These are phyloP conservation scores for Dryas integrifolia DNA, from an alignment of 331 rosid genomes.

Conservation along the genomic window DNA sequence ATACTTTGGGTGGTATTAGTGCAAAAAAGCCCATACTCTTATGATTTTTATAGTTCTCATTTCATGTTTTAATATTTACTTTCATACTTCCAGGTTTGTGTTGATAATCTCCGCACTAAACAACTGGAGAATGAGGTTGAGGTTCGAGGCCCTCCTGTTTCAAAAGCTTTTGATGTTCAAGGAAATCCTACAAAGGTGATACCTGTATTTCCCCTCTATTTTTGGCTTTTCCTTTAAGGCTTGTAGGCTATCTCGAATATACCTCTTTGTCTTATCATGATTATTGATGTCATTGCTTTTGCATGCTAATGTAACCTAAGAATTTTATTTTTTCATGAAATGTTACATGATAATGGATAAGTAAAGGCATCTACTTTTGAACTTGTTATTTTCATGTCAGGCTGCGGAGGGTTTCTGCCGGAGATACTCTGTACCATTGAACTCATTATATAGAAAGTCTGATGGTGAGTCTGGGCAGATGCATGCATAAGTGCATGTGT, in stretches of 20 bases:
- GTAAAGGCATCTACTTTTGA: slow-evolving; percentile 1
- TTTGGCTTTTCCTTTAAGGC: neutral
- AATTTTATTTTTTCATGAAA: neutral
- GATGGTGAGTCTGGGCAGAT: slow-evolving; percentile 65
- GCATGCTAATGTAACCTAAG: slow-evolving; percentile 4
- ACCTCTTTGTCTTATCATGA: slow-evolving; percentile 2
- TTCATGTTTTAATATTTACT: neutral
- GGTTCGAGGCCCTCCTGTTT: slow-evolving; percentile 94
- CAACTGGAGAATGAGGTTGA: slow-evolving; percentile 79
- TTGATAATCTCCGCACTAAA: slow-evolving; percentile 64
- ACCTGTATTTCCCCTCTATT: neutral
- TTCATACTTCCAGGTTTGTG: slow-evolving; percentile 49
- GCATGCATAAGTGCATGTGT: neutral
- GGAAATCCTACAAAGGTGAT: slow-evolving; percentile 89
- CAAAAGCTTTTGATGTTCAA: slow-evolving; percentile 76
- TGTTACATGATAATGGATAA: neutral
- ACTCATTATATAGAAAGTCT: slow-evolving; percentile 52
- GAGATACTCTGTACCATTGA: slow-evolving; percentile 70
- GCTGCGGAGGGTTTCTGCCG: slow-evolving; percentile 90
- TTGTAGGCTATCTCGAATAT: neutral
- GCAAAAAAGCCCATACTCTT: neutral
- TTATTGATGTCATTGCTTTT: slow-evolving; percentile 2
- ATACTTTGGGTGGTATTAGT: too few species aligned
- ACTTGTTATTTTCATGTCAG: slow-evolving; percentile 48
- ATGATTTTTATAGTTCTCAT: neutral